phyloP scores from a whole-genome alignment of 2,329 filamentous ascomycete genomes.

The Cercospora sojina region DNA sequence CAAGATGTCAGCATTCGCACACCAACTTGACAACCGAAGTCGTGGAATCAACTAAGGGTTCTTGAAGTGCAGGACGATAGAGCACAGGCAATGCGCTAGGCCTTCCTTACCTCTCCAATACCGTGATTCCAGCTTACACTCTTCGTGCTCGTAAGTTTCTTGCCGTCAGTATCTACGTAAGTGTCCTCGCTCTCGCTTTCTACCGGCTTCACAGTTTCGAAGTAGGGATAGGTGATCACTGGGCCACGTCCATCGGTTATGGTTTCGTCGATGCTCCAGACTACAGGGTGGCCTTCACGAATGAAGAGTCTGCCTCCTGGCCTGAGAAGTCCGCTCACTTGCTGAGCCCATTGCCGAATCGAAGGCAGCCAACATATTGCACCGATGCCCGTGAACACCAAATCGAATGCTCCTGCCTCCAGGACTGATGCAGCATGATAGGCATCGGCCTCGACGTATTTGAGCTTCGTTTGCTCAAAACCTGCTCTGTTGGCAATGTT shows the following conservation, averaged over 20 bases:
- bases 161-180: conserved; percentile 19
- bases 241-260: conserved; percentile 2
- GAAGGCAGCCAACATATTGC: conserved; percentile 27
- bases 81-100: not conserved
- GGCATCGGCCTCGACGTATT: conserved; percentile 21
- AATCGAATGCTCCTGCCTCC: conserved; percentile 15
- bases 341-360: conserved; percentile 23
- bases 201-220: conserved; percentile 20
- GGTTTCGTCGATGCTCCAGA: conserved; percentile 21
- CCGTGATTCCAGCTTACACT: conserved; percentile 28
- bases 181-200: conserved; percentile 16
- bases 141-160: conserved; percentile 16
- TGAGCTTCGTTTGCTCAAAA: conserved; percentile 18
- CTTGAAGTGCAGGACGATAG: not conserved
- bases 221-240: conserved; percentile 23
- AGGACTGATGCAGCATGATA: conserved; percentile 19
- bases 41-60: not conserved
- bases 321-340: conserved; percentile 18
- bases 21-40: not conserved
- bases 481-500: conserved; percentile 17
- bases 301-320: conserved; percentile 25
- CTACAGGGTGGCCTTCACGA: conserved; percentile 26
- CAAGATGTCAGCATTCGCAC: not conserved
- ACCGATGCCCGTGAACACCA: conserved; percentile 29
- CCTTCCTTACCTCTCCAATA: conserved; percentile 19